Conservation (phyloP, 2,329 filamentous ascomycete genomes). For the Fusarium goolgardi region DNA sequence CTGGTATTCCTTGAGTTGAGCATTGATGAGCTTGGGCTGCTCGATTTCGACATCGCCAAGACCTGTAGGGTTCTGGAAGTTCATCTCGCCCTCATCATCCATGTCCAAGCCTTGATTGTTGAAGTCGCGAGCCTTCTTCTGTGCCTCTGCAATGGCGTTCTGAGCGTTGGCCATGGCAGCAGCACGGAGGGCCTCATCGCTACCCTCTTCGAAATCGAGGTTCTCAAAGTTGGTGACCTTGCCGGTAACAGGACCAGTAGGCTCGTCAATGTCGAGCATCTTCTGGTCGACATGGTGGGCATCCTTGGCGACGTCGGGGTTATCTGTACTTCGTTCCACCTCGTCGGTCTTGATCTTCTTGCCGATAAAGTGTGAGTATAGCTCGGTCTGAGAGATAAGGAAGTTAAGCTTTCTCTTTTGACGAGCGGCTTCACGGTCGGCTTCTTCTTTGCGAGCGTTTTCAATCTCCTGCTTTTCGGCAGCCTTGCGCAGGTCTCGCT, state of each 20-base stretch:
- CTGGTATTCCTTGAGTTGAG: slow-evolving; percentile 98
- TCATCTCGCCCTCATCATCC: slow-evolving; percentile 97
- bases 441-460: slow-evolving; percentile 95
- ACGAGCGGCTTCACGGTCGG: slow-evolving; percentile 94
- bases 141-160: slow-evolving; percentile 92
- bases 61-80: slow-evolving; percentile 98
- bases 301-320: slow-evolving; percentile 74
- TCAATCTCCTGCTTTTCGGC: slow-evolving; percentile 97
- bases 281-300: slow-evolving; percentile 56
- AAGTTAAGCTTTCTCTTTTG: slow-evolving; percentile 99
- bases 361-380: slow-evolving; percentile 99
- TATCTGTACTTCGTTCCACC: slow-evolving; percentile 89
- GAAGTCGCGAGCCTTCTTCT: slow-evolving; percentile 92
- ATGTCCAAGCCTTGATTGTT: slow-evolving; percentile 78
- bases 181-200: slow-evolving; percentile 82
- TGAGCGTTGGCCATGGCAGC: slow-evolving; percentile 97
- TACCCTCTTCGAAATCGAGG: slow-evolving; percentile 94
- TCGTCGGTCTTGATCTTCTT: slow-evolving; percentile 99
- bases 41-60: slow-evolving; percentile 93
- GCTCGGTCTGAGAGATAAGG: slow-evolving; percentile 96
- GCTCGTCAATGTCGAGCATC: slow-evolving; percentile 63
- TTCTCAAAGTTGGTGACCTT: slow-evolving; percentile 96
- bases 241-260: slow-evolving; percentile 64
- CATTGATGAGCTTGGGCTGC: slow-evolving; percentile 92
- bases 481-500: slow-evolving; percentile 91